A percentile compares a stretch with the other conserved stretches of the same genome.
These are phyloP conservation scores for Blastocystis sp. DNA, from an alignment of 352 stramenopile genomes.

Conservation along the genomic window DNA sequence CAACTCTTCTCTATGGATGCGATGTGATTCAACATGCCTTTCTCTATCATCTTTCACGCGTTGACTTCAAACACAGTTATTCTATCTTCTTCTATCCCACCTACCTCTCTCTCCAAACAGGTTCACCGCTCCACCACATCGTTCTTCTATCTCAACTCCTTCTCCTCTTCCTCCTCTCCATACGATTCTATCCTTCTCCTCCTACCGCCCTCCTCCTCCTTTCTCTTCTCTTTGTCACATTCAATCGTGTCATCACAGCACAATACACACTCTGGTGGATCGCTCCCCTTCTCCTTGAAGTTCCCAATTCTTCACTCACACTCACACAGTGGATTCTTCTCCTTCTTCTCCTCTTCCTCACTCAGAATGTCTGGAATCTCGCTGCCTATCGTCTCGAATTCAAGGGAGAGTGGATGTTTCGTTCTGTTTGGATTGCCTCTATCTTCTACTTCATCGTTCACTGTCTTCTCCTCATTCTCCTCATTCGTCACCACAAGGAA, in stretches of 20 bases:
- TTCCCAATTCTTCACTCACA: neutral
- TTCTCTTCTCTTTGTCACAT: constrained; percentile 2
- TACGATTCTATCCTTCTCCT: neutral
- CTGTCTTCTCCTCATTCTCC: neutral
- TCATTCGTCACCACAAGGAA: neutral
- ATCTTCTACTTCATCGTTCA: neutral
- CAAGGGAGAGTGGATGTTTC: neutral
- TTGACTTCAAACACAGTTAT: constrained; percentile 4
- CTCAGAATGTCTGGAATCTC: neutral
- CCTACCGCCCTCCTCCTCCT: neutral
- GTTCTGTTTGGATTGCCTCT: neutral
- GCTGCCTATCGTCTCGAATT: constrained; percentile 17
- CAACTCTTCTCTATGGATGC: neutral
- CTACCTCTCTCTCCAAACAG: neutral
- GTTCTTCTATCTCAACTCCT: neutral
- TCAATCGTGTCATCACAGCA: constrained; percentile 18
- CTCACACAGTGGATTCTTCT: neutral
- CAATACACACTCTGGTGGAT: constrained; percentile 23
- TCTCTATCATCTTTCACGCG: neutral
- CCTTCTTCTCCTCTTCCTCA: neutral
- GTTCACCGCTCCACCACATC: too few relatives aligned
- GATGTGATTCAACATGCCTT: neutral
- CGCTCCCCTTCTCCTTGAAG: neutral
- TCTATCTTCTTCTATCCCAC: constrained; percentile 6
- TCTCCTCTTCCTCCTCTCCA: neutral